Percentiles rank a stretch among this genome's conserved stretches.
phyloP scores from a whole-genome alignment of 176 grass and related monocot genomes.

The Phragmites australis region DNA sequence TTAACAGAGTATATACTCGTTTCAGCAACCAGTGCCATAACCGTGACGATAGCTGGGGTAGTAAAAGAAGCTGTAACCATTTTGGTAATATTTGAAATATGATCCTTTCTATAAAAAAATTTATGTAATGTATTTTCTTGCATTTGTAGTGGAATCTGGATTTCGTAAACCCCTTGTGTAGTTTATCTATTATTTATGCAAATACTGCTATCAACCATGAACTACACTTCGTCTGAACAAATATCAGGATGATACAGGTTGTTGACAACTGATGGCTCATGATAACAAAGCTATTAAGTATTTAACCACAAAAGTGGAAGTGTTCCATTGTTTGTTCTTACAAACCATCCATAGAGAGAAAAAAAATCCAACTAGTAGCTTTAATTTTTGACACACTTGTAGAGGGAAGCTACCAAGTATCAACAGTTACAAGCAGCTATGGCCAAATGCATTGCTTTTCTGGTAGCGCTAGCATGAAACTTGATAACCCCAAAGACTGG shows the following conservation, averaged over 20 bases:
- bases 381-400: slow-evolving; percentile 7
- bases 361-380: neutral
- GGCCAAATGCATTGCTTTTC: neutral
- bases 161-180: slow-evolving; percentile 5
- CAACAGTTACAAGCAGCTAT: neutral
- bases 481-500: neutral
- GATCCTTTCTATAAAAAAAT: neutral
- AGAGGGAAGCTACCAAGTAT: slow-evolving; percentile 14
- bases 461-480: slow-evolving; percentile 14
- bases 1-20: slow-evolving; percentile 97
- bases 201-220: slow-evolving; percentile 18
- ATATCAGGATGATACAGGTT: neutral
- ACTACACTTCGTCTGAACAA: slow-evolving; percentile 17
- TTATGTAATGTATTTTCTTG: slow-evolving; percentile 22
- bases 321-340: slow-evolving; percentile 4
- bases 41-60: slow-evolving; percentile 95
- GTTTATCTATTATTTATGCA: slow-evolving; percentile 13
- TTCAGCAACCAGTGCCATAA: slow-evolving; percentile 99
- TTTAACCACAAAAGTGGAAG: slow-evolving; percentile 1
- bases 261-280: slow-evolving; percentile 22
- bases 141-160: neutral
- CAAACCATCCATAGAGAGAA: slow-evolving; percentile 13
- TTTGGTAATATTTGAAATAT: slow-evolving; percentile 61
- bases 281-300: neutral
- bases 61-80: slow-evolving; percentile 99